Evolutionary conservation across 306 rosid species (phyloP).

Genomic region (Dalbergia cochinchinensis): DNA sequence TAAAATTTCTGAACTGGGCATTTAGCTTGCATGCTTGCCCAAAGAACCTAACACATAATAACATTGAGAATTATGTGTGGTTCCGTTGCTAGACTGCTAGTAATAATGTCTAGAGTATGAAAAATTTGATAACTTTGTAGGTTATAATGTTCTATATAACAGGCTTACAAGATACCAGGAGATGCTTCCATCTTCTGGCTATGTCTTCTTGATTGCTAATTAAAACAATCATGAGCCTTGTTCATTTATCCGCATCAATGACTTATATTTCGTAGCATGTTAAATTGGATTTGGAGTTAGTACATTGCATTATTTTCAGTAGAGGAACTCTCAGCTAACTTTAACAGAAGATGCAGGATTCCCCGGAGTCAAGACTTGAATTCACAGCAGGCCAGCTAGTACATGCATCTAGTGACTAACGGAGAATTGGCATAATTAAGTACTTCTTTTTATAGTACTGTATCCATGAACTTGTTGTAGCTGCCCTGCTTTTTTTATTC

Average conservation of each 20-base stretch:
- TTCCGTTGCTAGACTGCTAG: neutral
- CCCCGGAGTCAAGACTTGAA: slow-evolving; percentile 41
- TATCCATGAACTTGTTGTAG: too few relatives aligned
- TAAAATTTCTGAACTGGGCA: neutral
- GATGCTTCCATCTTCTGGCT: slow-evolving; percentile 11
- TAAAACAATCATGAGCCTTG: neutral
- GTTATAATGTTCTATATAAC: neutral
- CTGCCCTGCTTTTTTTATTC: too few relatives aligned
- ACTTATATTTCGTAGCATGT: slow-evolving; percentile 12
- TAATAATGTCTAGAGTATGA: neutral
- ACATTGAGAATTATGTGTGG: slow-evolving; percentile 4
- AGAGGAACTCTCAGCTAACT: slow-evolving; percentile 35
- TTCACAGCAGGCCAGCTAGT: slow-evolving; percentile 75
- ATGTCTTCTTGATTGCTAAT: slow-evolving; percentile 12
- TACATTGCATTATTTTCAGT: neutral
- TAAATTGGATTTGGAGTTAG: slow-evolving; percentile 11
- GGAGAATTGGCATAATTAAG: slow-evolving; percentile 74
- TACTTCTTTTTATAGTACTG: too few relatives aligned
- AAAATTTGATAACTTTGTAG: neutral
- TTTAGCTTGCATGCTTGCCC: slow-evolving; percentile 14
- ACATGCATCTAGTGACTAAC: slow-evolving; percentile 67
- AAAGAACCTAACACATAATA: neutral
- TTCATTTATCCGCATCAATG: slow-evolving; percentile 1
- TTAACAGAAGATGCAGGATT: slow-evolving; percentile 64
- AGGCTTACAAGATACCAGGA: neutral